Evolutionary conservation across 495 filamentous ascomycete species (phyloP), one percentile per base, ranked within the genome.

Genomic region (Geoglossum glabrum): DNA sequence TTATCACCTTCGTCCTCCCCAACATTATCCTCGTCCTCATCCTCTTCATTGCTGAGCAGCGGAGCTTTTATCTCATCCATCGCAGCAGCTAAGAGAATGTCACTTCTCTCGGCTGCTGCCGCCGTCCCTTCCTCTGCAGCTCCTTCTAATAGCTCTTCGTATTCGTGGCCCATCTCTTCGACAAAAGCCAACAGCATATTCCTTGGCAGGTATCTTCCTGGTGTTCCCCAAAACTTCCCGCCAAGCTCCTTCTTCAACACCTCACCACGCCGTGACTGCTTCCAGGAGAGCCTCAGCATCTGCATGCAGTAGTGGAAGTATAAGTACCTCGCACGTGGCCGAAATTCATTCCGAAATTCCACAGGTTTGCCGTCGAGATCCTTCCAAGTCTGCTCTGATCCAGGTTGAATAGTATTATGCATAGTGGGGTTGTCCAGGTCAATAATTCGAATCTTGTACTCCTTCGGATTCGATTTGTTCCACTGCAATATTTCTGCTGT

Each of bases 271-370:
- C 54, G 30, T 17, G 49, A 15, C n/a, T 34, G 54, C 10, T 45
- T 46, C 54, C 51, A 62, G n/a, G 61, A 55, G 15, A 40, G 51
- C 1, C 63, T 31, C 21, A 65, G 55, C 25, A 64, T 47, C 47
- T 64, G 63, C 7, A 57, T 23, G 36, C 63, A 65, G 34, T 67
- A 67, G 45, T 64, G 58, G 38, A 63, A 63, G 38, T 64, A 66
- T n/a, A 65, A 30, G 50, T 64, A 64, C n/a, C 60, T n/a, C 8
- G 61, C 65, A 19, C 59, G 51, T 17, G 61, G 65, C 17, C 65
- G 58, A n/a, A 60, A 62, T 7, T 23, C 25, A 1, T 11, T 59
- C 36, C 40, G 23, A 51, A 65, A 65, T 38, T 47, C 38, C 4
- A 67, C 36, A 23, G 34, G 56, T 17, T 47, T 47, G 13, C 55